Base-by-base conservation (phyloP, 352 stramenopile species). In the Pythium pyrilobum region DNA sequence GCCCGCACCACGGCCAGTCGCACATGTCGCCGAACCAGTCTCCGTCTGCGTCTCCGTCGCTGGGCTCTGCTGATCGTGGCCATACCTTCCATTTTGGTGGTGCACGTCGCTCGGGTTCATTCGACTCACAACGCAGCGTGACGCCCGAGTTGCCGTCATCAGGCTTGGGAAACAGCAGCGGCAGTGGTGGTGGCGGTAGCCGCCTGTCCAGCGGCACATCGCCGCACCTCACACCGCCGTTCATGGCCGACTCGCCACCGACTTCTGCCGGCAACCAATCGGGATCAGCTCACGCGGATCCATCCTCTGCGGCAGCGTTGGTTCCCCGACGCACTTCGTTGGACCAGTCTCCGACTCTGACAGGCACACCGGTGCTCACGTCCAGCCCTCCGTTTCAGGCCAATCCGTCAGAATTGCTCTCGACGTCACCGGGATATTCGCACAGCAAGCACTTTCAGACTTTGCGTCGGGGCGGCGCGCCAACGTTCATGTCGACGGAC, bases 401-500 rank as follows among this genome's bases (percentile, higher is more conserved):
- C 4, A 89, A 88, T 40, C 77, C 81, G 1, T 69, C 71, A 12
- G 81, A 91, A 39, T 37, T 90, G 27, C 55, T 88, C 7, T 91
- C 78, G 3, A 88, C 77, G 2, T 89, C 81, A 4, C 81, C 81
- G 25, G 81, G 74, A 0, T 89, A 89, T 52, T 83, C 72, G 12
- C 84, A 87, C 62, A 85, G 67, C 55, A 91, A 85, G 56, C 81
- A 84, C 27, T 86, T 74, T 36, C 62, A 62, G 25, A 44, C 45
- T 2, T 79, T 43, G 52, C 59, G 37, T 73, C 75, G 20, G 54
- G 67, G 34, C 65, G 74, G 77, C 20, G 36, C 72, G 9, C 74
- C 74, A 5, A 83, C 76, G 12, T 83, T 88, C 39, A 56, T 75
- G 18, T 87, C 77, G 12, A 90, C 74, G 0, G 76, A 87, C 29